These are phyloP conservation scores for Diplotaxis tenuifolia DNA, from an alignment of 345 rosid species.

Conservation along the genomic window DNA sequence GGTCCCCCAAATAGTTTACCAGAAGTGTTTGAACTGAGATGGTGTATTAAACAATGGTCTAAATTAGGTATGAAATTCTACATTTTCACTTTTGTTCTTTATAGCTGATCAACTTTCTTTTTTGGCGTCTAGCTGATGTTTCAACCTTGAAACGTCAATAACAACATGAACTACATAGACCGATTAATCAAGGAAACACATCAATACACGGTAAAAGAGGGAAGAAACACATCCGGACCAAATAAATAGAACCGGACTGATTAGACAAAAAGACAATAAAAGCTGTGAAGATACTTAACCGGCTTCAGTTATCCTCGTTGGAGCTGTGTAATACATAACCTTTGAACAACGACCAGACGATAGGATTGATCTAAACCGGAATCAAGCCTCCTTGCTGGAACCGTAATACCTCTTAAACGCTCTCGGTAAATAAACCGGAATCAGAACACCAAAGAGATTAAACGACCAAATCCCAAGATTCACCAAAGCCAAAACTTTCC, in stretches of 20 bases:
- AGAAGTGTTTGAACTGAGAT: background rate
- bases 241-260: background rate
- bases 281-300: background rate
- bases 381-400: conserved; percentile 29
- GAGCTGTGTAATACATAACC: background rate
- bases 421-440: conserved; percentile 78
- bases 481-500: conserved; percentile 61
- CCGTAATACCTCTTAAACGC: conserved; percentile 71
- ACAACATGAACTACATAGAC: background rate
- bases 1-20: too few relatives aligned
- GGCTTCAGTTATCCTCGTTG: background rate
- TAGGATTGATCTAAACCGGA: conserved; percentile 11
- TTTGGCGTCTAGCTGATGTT: background rate
- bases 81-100: background rate
- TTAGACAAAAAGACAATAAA: background rate
- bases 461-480: conserved; percentile 80
- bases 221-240: background rate
- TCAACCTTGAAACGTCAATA: background rate
- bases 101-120: background rate
- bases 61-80: background rate
- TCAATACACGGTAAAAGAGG: background rate
- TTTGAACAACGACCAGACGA: too few relatives aligned
- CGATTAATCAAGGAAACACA: background rate
- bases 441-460: conserved; percentile 82
- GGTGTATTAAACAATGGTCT: background rate